Base-by-base conservation (phyloP, 208 protist genomes). In the Leishmania lainsoni region DNA sequence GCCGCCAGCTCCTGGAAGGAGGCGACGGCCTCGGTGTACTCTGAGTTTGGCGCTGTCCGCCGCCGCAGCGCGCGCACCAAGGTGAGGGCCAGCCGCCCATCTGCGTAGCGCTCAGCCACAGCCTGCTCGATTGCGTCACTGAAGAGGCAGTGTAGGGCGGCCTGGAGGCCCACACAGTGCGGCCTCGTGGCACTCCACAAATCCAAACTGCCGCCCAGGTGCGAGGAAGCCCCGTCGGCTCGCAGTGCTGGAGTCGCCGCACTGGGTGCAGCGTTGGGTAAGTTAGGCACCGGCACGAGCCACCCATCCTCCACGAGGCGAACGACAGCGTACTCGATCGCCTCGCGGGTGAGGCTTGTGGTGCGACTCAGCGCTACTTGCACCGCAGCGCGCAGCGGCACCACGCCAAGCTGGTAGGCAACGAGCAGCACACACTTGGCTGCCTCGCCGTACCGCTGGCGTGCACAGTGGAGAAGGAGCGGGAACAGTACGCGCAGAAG, bases 401-500 rank as follows among this genome's bases (percentile, higher is more conserved):
- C 79, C 8, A 91, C 83, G 26, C 85, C 91, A 5, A 94, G 87
- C 81, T 93, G 88, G 69, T 92, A 88, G 63, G 92, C 87, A 51
- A 81, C 80, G 10, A 92, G 66, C 39, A 94, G 56, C 58, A 86
- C 90, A 35, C 92, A 87, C 49, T 87, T 91, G 5, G 91, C 89
- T 29, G 84, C 84, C 69, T 85, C 81, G 59, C 93, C 93, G 81
- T 92, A 92, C 70, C 83, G 84, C n/a, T 83, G 86, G 1, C 86
- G 90, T 45, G 87, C 87, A 59, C 81, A 86, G 10, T 88, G 87
- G 26, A 88, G 56, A 20, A 94, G 73, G 5, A 94, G 80, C 14
- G 93, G 93, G 70, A 89, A 93, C 2, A 93, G 71, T 0, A 92
- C 88, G 42, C 90, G 93, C 66, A 94, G 81, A 35, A 96, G 81